Conservation (phyloP, 1,284 basidiomycete species). For the Microbotryum scabiosae region DNA sequence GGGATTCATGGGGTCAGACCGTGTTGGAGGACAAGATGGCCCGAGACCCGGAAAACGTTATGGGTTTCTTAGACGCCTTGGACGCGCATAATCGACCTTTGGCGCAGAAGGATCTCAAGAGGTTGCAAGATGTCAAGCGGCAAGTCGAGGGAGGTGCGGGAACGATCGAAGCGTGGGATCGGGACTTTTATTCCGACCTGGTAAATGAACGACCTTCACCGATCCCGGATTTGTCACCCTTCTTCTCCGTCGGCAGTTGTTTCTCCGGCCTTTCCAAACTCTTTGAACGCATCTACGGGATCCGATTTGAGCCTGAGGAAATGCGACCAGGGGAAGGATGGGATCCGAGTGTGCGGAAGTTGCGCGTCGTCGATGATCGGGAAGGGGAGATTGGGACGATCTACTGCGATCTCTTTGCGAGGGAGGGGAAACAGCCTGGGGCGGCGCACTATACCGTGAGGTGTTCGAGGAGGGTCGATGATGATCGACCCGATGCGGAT, state of each 20-base stretch:
- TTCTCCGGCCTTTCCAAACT: conserved; percentile 78
- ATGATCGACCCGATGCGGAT: conserved; percentile 72
- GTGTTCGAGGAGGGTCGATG: conserved; percentile 82
- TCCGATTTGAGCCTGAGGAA: conserved; percentile 59
- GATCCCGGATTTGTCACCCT: conserved; percentile 53
- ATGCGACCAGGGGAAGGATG: conserved; percentile 81
- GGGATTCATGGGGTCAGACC: conserved; percentile 72
- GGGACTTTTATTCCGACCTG: conserved; percentile 60
- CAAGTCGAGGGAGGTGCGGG: conserved; percentile 43
- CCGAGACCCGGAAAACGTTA: conserved; percentile 76
- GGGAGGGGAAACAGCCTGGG: conserved; percentile 76
- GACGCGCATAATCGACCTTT: conserved; percentile 65
- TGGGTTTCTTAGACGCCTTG: conserved; percentile 68
- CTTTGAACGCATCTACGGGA: conserved; percentile 77
- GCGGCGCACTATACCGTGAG: conserved; percentile 97
- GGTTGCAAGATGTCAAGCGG: conserved; percentile 66
- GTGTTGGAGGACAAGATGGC: conserved; percentile 89
- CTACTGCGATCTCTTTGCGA: conserved; percentile 83
- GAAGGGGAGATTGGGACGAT: conserved; percentile 83
- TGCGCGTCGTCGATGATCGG: conserved; percentile 84
- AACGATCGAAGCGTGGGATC: conserved; percentile 79
- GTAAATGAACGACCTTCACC: conserved; percentile 2
- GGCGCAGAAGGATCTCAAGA: conserved; percentile 61
- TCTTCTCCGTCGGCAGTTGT: conserved; percentile 68
- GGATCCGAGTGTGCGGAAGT: conserved; percentile 71